Percentiles rank a stretch among this genome's conserved stretches.
Evolutionary conservation across 208 protist genomes (phyloP).

Genomic region (Trypanosoma brucei): DNA sequence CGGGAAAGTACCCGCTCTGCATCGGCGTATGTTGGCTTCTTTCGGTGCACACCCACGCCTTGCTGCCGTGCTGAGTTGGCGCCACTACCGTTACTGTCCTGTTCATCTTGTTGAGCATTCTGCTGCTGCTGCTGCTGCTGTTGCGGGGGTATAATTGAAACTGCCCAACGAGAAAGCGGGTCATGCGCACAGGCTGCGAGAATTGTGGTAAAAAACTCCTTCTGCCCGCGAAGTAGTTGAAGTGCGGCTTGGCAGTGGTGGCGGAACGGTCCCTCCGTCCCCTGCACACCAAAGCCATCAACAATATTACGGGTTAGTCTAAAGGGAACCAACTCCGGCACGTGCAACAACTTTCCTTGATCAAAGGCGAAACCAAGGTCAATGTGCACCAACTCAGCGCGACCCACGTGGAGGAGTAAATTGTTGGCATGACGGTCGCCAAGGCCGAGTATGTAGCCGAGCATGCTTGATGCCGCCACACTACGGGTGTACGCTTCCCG

Average conservation of each 20-base stretch:
- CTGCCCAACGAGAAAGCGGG: constrained; percentile 92
- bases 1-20: constrained; percentile 70
- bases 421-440: constrained; percentile 96
- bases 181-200: constrained; percentile 94
- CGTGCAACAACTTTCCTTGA: constrained; percentile 76
- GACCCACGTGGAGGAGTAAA: constrained; percentile 90
- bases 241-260: constrained; percentile 83
- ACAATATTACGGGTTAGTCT: constrained; percentile 95
- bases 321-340: constrained; percentile 96
- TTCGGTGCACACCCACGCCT: constrained; percentile 23
- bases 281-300: constrained; percentile 92
- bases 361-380: constrained; percentile 95
- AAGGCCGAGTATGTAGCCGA: constrained; percentile 95
- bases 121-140: not conserved
- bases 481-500: constrained; percentile 88
- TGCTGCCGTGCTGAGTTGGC: constrained; percentile 13
- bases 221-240: constrained; percentile 66
- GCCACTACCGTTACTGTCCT: too few relatives aligned
- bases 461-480: constrained; percentile 85
- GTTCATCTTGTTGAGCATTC: not conserved
- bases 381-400: constrained; percentile 94
- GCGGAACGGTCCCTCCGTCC: constrained; percentile 90
- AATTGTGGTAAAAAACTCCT: constrained; percentile 81
- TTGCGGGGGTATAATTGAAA: constrained; percentile 27
- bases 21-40: constrained; percentile 39